These are phyloP conservation scores for Flaveria ramosissima DNA, from an alignment of 129 eudicot genomes.

Conservation along the genomic window DNA sequence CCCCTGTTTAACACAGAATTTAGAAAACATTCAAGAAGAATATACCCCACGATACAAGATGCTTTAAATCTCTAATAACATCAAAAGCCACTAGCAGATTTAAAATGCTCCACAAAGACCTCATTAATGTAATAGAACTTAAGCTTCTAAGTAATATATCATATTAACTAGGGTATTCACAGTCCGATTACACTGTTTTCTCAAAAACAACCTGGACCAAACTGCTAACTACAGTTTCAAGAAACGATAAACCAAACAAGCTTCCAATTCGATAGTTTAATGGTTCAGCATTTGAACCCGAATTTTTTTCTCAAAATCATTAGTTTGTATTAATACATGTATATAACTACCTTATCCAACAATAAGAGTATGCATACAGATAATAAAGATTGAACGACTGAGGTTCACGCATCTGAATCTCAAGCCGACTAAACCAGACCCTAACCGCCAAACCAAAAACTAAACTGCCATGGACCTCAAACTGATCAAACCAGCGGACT, in stretches of 20 bases:
- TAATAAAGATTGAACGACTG: not conserved
- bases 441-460: not conserved
- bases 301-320: not conserved
- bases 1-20: constrained; percentile 51
- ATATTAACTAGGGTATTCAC: not conserved
- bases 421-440: not conserved
- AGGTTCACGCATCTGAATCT: not conserved
- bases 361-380: not conserved
- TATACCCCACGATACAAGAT: not conserved
- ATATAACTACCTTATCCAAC: no score
- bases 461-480: not conserved
- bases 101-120: not conserved
- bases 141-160: not conserved
- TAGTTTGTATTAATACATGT: not conserved
- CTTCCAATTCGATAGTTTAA: not conserved
- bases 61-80: not conserved
- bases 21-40: not conserved
- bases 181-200: no score
- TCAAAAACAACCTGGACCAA: no score
- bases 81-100: not conserved
- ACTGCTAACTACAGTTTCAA: not conserved
- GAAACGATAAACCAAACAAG: not conserved
- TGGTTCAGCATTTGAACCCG: not conserved
- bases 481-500: not conserved
- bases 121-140: no score